Evolutionary conservation across 2,329 filamentous ascomycete species (phyloP), one percentile per base, ranked within the genome.

Genomic region (Rutstroemia sydowiana): DNA sequence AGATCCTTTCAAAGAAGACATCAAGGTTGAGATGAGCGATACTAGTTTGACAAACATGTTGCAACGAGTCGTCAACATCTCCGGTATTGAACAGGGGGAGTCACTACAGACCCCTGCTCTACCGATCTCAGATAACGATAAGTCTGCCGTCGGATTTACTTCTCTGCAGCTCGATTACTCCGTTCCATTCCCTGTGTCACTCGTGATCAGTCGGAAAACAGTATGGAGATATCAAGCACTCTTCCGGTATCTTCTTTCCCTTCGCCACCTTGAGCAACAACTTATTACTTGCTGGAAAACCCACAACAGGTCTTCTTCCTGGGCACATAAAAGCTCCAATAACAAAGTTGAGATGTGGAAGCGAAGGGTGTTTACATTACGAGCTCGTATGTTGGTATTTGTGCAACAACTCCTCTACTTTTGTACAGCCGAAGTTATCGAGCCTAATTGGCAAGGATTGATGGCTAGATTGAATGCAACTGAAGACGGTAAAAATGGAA

Each of bases 1-100:
- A 53, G 93, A 98, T 66, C 90, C 92, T 0, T 98, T 95, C 76
- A 98, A 97, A 66, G 93, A 98, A 70, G 92, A 98, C 65, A 88
- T 98, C 68, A 95, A 95, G 69, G 89, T 98, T 20, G 85, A 91
- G 63, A 96, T 97, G 87, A 96, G 96, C 67, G 90, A 95, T 61
- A 84, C 92, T 36, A 88, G 89, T 5, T 79, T 98, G 42, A 95
- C 90, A 11, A 95, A 95, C 65, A 95, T 90, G 72, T 75, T 98
- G 54, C 95, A 96, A 78, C 85, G 92, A 48, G 92, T 98, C 48
- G 92, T 98, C 57, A 96, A 91, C 64, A 95, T 97, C 58, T 95
- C 90, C 3, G 93, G 93, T 41, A 88, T 97, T 55, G 92, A 97
- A 62, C 87, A 95, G 67, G 89, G 92, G 56, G 87, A 93, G 62